phyloP scores from a whole-genome alignment of 2,329 filamentous ascomycete species.

The Calonectria montana region DNA sequence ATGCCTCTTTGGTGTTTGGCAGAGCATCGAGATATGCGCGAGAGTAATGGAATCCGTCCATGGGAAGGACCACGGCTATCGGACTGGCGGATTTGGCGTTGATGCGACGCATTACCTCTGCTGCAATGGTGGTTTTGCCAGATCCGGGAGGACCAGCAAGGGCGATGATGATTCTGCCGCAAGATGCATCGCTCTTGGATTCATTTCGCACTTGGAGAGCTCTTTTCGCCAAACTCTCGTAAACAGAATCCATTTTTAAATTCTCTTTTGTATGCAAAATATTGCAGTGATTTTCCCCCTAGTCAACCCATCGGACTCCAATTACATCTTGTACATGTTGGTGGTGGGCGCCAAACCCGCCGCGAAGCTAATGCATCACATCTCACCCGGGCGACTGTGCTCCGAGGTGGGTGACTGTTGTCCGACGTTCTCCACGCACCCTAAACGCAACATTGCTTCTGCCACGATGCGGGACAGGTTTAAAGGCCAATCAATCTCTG shows the following conservation, averaged over 20 bases:
- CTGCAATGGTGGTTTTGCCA: constrained; percentile 15
- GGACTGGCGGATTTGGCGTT: neutral
- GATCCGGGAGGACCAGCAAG: constrained; percentile 16
- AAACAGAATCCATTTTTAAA: neutral
- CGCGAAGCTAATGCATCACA: neutral
- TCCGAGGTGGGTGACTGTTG: constrained; percentile 10
- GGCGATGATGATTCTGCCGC: constrained; percentile 1
- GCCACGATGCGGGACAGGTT: neutral
- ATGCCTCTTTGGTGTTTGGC: constrained; percentile 4
- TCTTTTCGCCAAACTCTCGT: neutral
- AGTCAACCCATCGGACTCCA: neutral
- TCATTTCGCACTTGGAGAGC: neutral
- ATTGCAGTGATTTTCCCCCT: neutral
- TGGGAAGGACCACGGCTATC: neutral
- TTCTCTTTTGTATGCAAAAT: neutral
- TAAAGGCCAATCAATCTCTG: neutral
- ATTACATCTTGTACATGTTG: neutral
- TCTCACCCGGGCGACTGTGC: constrained; percentile 13
- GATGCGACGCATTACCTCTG: constrained; percentile 13
- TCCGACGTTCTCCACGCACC: neutral
- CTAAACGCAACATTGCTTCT: neutral
- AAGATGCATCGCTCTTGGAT: neutral
- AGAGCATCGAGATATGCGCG: constrained; percentile 3
- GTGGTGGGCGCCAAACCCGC: neutral
- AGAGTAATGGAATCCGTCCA: constrained; percentile 15